Percentiles rank a stretch among this genome's conserved stretches.
These are phyloP conservation scores for Kluyveromyces dobzhanskii DNA, from an alignment of 805 yeast species.

Conservation along the genomic window DNA sequence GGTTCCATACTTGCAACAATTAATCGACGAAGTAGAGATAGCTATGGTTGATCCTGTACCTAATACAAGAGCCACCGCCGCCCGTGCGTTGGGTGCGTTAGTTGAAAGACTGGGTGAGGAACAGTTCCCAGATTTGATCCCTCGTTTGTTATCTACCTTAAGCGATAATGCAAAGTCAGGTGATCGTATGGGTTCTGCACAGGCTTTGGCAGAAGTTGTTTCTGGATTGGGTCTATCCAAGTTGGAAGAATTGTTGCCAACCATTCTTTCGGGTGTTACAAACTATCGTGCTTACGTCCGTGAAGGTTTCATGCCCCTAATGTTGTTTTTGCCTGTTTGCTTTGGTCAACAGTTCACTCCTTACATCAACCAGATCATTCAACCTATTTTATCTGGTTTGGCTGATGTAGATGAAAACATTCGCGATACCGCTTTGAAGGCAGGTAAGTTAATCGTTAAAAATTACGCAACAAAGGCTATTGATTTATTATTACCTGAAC, in stretches of 20 bases:
- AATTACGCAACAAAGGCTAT: slow-evolving; percentile 90
- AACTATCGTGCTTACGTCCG: slow-evolving; percentile 64
- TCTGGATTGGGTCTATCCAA: slow-evolving; percentile 84
- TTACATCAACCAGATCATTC: slow-evolving; percentile 73
- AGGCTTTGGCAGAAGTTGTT: slow-evolving; percentile 88
- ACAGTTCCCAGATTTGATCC: slow-evolving; percentile 84
- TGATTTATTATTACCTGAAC: slow-evolving; percentile 86
- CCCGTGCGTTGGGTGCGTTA: slow-evolving; percentile 91
- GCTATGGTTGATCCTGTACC: slow-evolving; percentile 99
- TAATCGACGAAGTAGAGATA: slow-evolving; percentile 74
- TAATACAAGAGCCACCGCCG: slow-evolving; percentile 92
- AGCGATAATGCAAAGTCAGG: slow-evolving; percentile 75
- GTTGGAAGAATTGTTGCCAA: slow-evolving; percentile 82
- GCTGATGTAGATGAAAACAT: slow-evolving; percentile 85
- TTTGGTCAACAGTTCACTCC: slow-evolving; percentile 90
- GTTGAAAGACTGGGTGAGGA: slow-evolving; percentile 97
- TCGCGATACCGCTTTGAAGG: slow-evolving; percentile 81
- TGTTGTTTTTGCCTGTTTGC: slow-evolving; percentile 86
- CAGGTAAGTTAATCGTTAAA: slow-evolving; percentile 85
- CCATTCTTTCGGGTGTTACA: slow-evolving; percentile 62
- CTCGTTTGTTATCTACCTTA: slow-evolving; percentile 66
- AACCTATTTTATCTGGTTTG: slow-evolving; percentile 84
- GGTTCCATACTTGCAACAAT: slow-evolving; percentile 67
- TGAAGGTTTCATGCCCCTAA: slow-evolving; percentile 86
- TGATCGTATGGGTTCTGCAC: slow-evolving; percentile 94